Conservation (phyloP, 345 rosid genomes). For the Syzygium jambos region DNA sequence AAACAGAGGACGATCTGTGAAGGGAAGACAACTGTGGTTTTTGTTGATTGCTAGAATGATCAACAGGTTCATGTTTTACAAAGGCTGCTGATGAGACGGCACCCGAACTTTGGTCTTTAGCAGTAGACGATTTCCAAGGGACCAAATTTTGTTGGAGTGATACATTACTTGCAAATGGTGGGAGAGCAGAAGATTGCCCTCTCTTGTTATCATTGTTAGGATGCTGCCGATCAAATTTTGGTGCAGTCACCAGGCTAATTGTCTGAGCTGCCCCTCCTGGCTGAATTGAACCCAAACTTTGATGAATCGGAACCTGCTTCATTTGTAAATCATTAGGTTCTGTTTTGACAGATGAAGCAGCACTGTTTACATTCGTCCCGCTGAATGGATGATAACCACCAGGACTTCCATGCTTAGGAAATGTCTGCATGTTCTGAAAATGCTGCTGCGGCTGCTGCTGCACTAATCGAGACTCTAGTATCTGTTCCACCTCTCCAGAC, state of each 20-base stretch:
- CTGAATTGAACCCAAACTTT: slow-evolving; percentile 40
- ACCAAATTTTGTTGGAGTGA: slow-evolving; percentile 38
- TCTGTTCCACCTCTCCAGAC: neutral
- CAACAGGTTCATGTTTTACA: slow-evolving; percentile 62
- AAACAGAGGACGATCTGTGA: slow-evolving; percentile 12
- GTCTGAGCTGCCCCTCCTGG: slow-evolving; percentile 41
- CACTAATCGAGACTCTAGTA: neutral
- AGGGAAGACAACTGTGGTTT: slow-evolving; percentile 21
- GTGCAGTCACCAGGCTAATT: slow-evolving; percentile 34
- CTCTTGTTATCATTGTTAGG: slow-evolving; percentile 41
- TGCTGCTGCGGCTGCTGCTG: slow-evolving; percentile 52
- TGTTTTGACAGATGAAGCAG: slow-evolving; percentile 52
- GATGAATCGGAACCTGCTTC: slow-evolving; percentile 52
- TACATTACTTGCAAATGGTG: slow-evolving; percentile 43
- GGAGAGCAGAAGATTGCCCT: slow-evolving; percentile 34
- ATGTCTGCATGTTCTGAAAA: slow-evolving; percentile 52
- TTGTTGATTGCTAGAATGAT: slow-evolving; percentile 50
- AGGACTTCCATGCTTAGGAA: slow-evolving; percentile 53
- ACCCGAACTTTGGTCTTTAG: slow-evolving; percentile 34
- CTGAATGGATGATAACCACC: slow-evolving; percentile 45
- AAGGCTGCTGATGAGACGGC: slow-evolving; percentile 28
- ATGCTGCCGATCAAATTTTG: slow-evolving; percentile 63
- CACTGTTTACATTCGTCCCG: slow-evolving; percentile 35
- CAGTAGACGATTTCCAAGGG: slow-evolving; percentile 48
- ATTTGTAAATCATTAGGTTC: slow-evolving; percentile 64